A percentile compares a stretch with the other conserved stretches of the same genome.
Evolutionary conservation across 1,139 yeast genomes (phyloP).

Genomic region (Yamadazyma friedrichii): DNA sequence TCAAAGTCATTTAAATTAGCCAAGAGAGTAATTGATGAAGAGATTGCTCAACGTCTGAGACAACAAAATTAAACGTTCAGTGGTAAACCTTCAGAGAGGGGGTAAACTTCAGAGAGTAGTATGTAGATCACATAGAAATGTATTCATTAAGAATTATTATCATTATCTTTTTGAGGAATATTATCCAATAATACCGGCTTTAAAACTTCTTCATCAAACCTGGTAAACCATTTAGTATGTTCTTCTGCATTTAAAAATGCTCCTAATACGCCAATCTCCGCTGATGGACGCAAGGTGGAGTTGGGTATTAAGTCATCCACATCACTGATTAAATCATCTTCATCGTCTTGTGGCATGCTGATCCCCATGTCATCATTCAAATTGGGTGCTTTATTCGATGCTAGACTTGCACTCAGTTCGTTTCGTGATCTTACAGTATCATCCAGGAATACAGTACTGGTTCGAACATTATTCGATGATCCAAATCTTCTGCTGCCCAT

Average conservation of each 20-base stretch:
- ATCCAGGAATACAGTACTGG: conserved; percentile 13
- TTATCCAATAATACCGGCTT: conserved; percentile 89
- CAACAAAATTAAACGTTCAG: background rate
- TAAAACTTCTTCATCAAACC: conserved; percentile 90
- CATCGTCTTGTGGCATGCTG: conserved; percentile 18
- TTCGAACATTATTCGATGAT: background rate
- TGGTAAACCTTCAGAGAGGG: background rate
- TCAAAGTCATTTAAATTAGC: conserved; percentile 66
- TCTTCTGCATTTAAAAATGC: conserved; percentile 62
- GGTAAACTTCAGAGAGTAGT: background rate
- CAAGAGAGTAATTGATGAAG: conserved; percentile 68
- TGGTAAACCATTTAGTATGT: conserved; percentile 88
- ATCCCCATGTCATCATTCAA: conserved; percentile 9
- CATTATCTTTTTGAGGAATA: conserved; percentile 21
- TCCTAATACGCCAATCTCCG: conserved; percentile 33
- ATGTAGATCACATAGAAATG: background rate
- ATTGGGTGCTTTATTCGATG: conserved; percentile 6
- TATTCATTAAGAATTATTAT: conserved; percentile 3
- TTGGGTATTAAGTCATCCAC: conserved; percentile 33
- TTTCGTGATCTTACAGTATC: conserved; percentile 25
- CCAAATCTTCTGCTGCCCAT: conserved; percentile 37
- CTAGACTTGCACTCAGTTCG: conserved; percentile 27
- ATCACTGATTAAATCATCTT: conserved; percentile 32
- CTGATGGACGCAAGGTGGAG: background rate
- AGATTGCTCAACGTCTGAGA: conserved; percentile 36